Percentiles rank a stretch among this genome's conserved stretches.
Conservation (phyloP, 75 land plant species). For the Pinus taeda region DNA sequence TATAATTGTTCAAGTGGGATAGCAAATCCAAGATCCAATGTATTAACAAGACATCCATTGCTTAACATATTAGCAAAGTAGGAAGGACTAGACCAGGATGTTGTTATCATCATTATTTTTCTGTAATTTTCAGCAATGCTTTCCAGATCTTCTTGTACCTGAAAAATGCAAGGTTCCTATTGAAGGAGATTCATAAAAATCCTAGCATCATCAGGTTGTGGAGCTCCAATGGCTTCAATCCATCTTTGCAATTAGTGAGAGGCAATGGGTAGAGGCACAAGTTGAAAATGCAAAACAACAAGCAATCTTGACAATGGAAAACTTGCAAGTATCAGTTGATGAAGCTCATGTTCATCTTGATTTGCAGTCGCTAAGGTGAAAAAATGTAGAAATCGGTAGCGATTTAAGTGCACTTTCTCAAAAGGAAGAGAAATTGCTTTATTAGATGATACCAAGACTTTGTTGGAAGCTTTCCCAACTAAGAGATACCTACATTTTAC, state of each 20-base stretch:
- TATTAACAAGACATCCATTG: too few species aligned
- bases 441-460: slow-evolving; percentile 86
- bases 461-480: slow-evolving; percentile 96
- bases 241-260: slow-evolving; percentile 76
- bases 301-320: slow-evolving; percentile 73
- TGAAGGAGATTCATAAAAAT: too few species aligned
- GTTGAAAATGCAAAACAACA: slow-evolving; percentile 96
- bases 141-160: too few species aligned
- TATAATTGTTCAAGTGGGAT: too few species aligned
- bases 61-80: too few species aligned
- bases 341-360: slow-evolving; percentile 93
- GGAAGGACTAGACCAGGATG: too few species aligned
- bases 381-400: slow-evolving; percentile 73
- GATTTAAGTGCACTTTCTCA: slow-evolving; percentile 67
- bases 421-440: slow-evolving; percentile 84
- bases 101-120: too few species aligned
- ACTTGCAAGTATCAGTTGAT: slow-evolving; percentile 61
- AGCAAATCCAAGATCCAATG: too few species aligned
- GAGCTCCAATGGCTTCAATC: too few species aligned
- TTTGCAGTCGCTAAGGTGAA: slow-evolving; percentile 91
- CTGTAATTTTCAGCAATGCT: too few species aligned
- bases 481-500: slow-evolving; percentile 95
- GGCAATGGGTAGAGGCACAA: slow-evolving; percentile 78
- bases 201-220: too few species aligned
- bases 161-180: too few species aligned